Percentiles rank a stretch among this genome's conserved stretches.
Evolutionary conservation across 352 stramenopile species (phyloP).

Genomic region (Phytopythium cucurbitacearum): DNA sequence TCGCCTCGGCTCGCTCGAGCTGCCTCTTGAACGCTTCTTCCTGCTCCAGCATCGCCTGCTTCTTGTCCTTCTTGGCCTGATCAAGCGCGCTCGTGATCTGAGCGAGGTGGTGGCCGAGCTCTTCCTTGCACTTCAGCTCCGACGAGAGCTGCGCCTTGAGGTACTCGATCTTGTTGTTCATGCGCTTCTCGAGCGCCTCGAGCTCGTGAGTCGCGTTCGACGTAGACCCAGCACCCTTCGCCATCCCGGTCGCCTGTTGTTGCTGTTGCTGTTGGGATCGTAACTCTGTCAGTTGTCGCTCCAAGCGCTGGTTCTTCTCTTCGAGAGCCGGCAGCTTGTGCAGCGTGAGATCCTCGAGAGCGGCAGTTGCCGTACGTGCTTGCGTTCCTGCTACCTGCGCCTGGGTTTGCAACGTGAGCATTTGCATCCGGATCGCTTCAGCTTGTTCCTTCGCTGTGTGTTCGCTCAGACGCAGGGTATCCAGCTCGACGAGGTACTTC

Average conservation of each 20-base stretch:
- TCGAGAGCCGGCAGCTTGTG: slow-evolving; percentile 47
- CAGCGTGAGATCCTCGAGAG: slow-evolving; percentile 47
- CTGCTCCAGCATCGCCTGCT: slow-evolving; percentile 37
- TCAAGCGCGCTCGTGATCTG: slow-evolving; percentile 64
- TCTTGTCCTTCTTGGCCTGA: slow-evolving; percentile 61
- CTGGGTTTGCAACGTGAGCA: slow-evolving; percentile 50
- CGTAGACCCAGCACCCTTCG: slow-evolving; percentile 7
- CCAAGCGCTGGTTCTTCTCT: slow-evolving; percentile 60
- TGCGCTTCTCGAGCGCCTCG: slow-evolving; percentile 63
- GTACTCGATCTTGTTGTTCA: slow-evolving; percentile 81
- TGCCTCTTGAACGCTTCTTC: slow-evolving; percentile 60
- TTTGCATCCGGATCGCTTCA: slow-evolving; percentile 37
- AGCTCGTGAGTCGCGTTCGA: slow-evolving; percentile 17
- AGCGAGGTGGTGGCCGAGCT: slow-evolving; percentile 61
- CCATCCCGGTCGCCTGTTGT: slow-evolving; percentile 2
- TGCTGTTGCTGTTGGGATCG: slow-evolving; percentile 25
- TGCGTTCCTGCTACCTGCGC: slow-evolving; percentile 45
- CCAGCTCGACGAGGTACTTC: slow-evolving; percentile 63
- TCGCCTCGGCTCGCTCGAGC: slow-evolving; percentile 34
- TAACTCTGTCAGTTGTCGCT: slow-evolving; percentile 44
- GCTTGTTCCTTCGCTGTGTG: slow-evolving; percentile 56
- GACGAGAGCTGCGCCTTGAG: slow-evolving; percentile 77
- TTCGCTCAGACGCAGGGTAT: slow-evolving; percentile 53
- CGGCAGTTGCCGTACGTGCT: slow-evolving; percentile 37
- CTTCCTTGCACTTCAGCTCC: slow-evolving; percentile 85